Evolutionary conservation across 2,329 filamentous ascomycete genomes (phyloP).

Genomic region (Ophiosphaerella narmari): DNA sequence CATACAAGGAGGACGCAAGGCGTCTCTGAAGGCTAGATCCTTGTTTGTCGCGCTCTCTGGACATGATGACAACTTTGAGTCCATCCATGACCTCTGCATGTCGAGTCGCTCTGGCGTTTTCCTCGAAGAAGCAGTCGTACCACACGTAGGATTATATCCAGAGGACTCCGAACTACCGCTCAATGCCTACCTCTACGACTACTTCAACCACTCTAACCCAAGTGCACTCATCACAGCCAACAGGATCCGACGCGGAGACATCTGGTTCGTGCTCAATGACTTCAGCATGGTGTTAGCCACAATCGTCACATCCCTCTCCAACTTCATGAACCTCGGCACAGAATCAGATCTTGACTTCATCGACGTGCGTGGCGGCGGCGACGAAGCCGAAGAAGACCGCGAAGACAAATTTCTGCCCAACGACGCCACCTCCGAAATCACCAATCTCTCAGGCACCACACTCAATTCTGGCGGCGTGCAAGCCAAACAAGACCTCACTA

Average conservation of each 20-base stretch:
- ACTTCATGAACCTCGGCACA: constrained; percentile 58
- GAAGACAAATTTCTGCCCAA: constrained; percentile 45
- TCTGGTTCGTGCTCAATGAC: constrained; percentile 75
- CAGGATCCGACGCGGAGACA: constrained; percentile 66
- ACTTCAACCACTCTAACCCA: constrained; percentile 74
- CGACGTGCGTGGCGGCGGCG: constrained; percentile 57
- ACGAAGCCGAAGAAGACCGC: constrained; percentile 54
- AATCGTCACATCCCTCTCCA: constrained; percentile 68
- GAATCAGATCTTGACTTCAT: constrained; percentile 56
- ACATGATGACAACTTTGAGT: constrained; percentile 65
- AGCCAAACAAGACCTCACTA: constrained; percentile 36
- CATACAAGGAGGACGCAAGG: constrained; percentile 27
- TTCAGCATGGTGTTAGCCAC: constrained; percentile 70
- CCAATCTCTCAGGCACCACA: constrained; percentile 10
- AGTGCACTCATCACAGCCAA: constrained; percentile 66
- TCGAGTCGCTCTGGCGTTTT: constrained; percentile 71
- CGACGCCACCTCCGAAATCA: constrained; percentile 25
- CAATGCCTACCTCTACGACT: constrained; percentile 75
- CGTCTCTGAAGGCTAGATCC: constrained; percentile 61
- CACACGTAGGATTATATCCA: constrained; percentile 66
- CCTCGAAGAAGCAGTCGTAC: constrained; percentile 74
- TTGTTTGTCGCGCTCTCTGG: constrained; percentile 75
- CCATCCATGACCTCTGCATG: constrained; percentile 69
- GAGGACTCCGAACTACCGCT: constrained; percentile 59
- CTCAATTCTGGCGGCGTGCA: constrained; percentile 18